Percentiles rank a stretch among this genome's conserved stretches.
Conservation (phyloP, 164 flowering plant genomes). For the Malania oleifera region DNA sequence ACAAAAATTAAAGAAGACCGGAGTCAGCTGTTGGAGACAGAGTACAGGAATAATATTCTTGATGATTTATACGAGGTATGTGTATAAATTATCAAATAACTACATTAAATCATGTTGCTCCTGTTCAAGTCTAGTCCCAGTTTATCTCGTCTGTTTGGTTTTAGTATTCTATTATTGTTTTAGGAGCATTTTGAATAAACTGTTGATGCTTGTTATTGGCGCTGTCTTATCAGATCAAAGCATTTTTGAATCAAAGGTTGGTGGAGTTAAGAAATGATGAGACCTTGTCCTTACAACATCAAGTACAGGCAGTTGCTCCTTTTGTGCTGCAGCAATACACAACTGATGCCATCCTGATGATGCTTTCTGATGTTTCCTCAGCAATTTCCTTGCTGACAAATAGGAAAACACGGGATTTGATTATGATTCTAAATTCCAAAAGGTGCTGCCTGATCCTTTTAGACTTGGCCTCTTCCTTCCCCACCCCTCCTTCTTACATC, state of each 20-base stretch:
- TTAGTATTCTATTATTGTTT: background rate
- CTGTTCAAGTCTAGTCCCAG: background rate
- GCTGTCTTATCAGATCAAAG: slow-evolving; percentile 54
- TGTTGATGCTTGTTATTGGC: slow-evolving; percentile 5
- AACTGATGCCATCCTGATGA: slow-evolving; percentile 62
- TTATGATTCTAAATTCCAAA: slow-evolving; percentile 93
- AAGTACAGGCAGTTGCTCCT: slow-evolving; percentile 93
- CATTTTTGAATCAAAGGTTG: slow-evolving; percentile 80
- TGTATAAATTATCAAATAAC: background rate
- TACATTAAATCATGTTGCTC: background rate
- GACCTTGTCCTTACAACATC: slow-evolving; percentile 81
- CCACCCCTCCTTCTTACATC: background rate
- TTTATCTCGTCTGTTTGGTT: background rate
- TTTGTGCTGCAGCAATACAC: slow-evolving; percentile 86
- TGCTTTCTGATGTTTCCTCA: slow-evolving; percentile 59
- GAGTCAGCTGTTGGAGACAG: slow-evolving; percentile 92
- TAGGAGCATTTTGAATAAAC: background rate
- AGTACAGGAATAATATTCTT: slow-evolving; percentile 85
- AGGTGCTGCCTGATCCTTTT: slow-evolving; percentile 38
- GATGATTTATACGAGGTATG: slow-evolving; percentile 96
- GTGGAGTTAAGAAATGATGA: slow-evolving; percentile 70
- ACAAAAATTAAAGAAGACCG: slow-evolving; percentile 35
- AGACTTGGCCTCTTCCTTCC: background rate
- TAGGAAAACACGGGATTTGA: slow-evolving; percentile 71
- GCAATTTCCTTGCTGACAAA: slow-evolving; percentile 74